phyloP scores from a whole-genome alignment of 2,329 filamentous ascomycete genomes.

The Trichoderma guizhouense region DNA sequence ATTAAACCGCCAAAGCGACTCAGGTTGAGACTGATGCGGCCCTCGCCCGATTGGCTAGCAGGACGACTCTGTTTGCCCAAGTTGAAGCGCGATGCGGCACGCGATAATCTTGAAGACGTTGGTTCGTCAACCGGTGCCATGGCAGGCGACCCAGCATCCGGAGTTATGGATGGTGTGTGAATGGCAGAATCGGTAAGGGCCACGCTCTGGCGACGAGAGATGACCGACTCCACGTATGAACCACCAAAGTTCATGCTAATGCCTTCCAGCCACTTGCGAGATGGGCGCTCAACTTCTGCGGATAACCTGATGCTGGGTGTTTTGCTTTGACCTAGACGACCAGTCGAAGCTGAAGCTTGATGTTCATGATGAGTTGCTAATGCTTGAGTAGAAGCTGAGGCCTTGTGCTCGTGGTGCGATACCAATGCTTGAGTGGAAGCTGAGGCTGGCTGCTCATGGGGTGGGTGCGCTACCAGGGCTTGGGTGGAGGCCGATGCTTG shows the following conservation, averaged over 20 bases:
- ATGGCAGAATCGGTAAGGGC: conserved; percentile 47
- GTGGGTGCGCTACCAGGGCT: not conserved
- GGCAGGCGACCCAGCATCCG: conserved; percentile 35
- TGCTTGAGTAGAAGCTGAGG: not conserved
- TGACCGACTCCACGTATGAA: conserved; percentile 33
- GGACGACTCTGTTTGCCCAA: conserved; percentile 51
- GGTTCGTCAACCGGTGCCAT: conserved; percentile 51
- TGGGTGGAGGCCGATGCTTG: conserved; percentile 23
- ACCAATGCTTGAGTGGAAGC: conserved; percentile 19
- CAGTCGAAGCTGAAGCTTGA: conserved; percentile 23
- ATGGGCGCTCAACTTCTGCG: conserved; percentile 48
- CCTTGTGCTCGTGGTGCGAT: not conserved
- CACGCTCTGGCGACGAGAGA: conserved; percentile 50
- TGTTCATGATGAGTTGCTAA: conserved; percentile 25
- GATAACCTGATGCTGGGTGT: conserved; percentile 55
- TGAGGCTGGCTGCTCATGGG: conserved; percentile 26
- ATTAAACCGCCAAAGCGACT: conserved; percentile 49
- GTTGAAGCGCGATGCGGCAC: conserved; percentile 56
- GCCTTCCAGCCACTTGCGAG: conserved; percentile 46
- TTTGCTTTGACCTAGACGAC: conserved; percentile 30
- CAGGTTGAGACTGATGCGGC: conserved; percentile 56
- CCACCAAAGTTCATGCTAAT: conserved; percentile 25
- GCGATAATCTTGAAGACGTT: conserved; percentile 52
- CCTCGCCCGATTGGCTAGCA: conserved; percentile 56
- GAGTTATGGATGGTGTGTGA: conserved; percentile 38